These are phyloP conservation scores for Candida pseudoviswanathii DNA, from an alignment of 1,139 yeast genomes.

Conservation along the genomic window DNA sequence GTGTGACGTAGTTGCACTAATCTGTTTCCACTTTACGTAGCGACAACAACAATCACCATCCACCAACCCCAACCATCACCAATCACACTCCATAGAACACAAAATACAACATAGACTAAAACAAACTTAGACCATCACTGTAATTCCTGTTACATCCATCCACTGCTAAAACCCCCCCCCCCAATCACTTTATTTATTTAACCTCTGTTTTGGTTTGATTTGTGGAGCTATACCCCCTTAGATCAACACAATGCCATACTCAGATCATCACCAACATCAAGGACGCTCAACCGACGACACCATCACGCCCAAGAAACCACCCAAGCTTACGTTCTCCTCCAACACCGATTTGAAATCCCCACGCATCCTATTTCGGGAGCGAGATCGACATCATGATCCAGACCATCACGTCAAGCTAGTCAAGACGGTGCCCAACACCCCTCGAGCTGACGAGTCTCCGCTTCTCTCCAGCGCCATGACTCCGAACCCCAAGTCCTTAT, in stretches of 20 bases:
- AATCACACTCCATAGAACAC: too few species aligned
- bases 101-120: too few species aligned
- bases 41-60: too few species aligned
- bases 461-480: neutral
- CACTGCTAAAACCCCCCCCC: too few species aligned
- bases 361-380: neutral
- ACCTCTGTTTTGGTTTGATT: too few species aligned
- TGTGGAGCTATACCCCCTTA: too few species aligned
- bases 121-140: too few species aligned
- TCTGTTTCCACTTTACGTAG: too few species aligned
- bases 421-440: conserved; percentile 16
- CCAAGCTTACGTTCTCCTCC: neutral
- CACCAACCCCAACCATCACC: too few species aligned
- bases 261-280: neutral
- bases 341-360: neutral
- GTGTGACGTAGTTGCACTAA: too few species aligned
- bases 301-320: neutral
- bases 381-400: neutral
- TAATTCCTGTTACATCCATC: too few species aligned
- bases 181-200: too few species aligned
- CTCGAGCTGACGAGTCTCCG: conserved; percentile 6
- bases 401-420: conserved; percentile 1
- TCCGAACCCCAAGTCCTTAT: conserved; percentile 5
- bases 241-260: neutral
- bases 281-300: neutral